phyloP scores from a whole-genome alignment of 1,284 basidiomycete species.

The Pholiota adiposa region DNA sequence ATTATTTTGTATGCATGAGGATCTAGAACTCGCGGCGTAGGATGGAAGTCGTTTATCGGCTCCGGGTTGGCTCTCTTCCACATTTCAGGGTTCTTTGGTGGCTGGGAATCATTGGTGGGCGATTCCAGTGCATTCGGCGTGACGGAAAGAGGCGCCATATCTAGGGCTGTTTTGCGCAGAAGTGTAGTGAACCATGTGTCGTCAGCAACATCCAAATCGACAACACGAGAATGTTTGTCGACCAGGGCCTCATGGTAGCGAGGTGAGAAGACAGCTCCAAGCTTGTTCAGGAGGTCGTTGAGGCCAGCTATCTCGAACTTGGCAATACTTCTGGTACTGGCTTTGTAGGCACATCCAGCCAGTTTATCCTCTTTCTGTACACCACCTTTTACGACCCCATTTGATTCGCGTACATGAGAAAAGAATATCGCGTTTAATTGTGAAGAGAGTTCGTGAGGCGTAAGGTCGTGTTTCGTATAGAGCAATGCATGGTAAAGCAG shows the following conservation, averaged over 20 bases:
- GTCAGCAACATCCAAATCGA: background rate
- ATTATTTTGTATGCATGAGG: background rate
- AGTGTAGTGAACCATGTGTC: background rate
- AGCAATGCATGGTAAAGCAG: no score
- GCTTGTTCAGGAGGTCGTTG: background rate
- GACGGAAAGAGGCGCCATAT: background rate
- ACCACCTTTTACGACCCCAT: background rate
- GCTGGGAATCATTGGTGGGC: background rate
- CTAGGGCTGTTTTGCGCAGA: background rate
- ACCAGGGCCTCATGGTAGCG: background rate
- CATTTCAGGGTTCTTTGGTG: background rate
- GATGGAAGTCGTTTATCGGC: background rate
- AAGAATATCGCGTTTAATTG: no score
- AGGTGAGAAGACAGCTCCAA: background rate
- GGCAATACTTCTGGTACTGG: no score
- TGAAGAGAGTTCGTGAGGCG: no score
- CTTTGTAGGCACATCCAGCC: background rate
- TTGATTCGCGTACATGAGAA: no score
- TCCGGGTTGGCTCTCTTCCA: background rate
- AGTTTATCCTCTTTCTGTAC: background rate
- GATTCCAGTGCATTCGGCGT: background rate
- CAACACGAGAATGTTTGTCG: background rate
- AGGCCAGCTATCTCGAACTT: background rate
- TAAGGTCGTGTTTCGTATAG: no score
- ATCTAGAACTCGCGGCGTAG: background rate